phyloP scores from a whole-genome alignment of 2,329 filamentous ascomycete species.

The Orbilia blumenaviensis region DNA sequence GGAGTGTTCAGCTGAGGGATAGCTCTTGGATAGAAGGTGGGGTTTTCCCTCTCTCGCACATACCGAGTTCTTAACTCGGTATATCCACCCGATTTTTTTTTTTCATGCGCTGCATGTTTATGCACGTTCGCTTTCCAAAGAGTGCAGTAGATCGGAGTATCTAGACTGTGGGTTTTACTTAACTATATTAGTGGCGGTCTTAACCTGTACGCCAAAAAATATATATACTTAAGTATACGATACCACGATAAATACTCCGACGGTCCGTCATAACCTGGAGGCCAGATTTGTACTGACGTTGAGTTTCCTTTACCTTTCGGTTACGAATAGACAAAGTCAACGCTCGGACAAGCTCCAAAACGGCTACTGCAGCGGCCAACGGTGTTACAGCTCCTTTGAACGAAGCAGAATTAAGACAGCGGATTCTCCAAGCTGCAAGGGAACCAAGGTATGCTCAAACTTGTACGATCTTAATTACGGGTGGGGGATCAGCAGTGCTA shows the following conservation, averaged over 20 bases:
- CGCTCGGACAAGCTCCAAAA: slow-evolving; percentile 52
- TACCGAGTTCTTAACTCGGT: slow-evolving; percentile 39
- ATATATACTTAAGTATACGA: slow-evolving; percentile 11
- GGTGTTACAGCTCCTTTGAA: slow-evolving; percentile 32
- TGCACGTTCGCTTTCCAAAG: slow-evolving; percentile 10
- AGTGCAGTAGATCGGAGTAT: slow-evolving; percentile 18
- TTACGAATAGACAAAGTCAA: slow-evolving; percentile 46
- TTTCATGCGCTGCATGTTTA: slow-evolving; percentile 19
- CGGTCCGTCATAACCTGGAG: slow-evolving; percentile 21
- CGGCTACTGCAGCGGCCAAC: slow-evolving; percentile 27
- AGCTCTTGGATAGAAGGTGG: slow-evolving; percentile 53
- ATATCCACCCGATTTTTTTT: slow-evolving; percentile 34
- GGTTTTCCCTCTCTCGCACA: slow-evolving; percentile 26
- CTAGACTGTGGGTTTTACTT: not conserved
- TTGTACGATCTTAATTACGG: slow-evolving; percentile 22
- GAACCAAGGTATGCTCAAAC: slow-evolving; percentile 42
- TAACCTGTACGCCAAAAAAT: slow-evolving; percentile 15
- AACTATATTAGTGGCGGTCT: slow-evolving; percentile 8
- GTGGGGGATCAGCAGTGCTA: slow-evolving; percentile 6
- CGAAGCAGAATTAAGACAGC: slow-evolving; percentile 50
- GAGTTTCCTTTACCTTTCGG: slow-evolving; percentile 8
- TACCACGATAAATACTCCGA: slow-evolving; percentile 44
- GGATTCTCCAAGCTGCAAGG: slow-evolving; percentile 48
- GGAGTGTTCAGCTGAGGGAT: slow-evolving; percentile 44
- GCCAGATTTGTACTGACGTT: slow-evolving; percentile 22